phyloP scores from a whole-genome alignment of 208 protist genomes.

The Leishmania mexicana region DNA sequence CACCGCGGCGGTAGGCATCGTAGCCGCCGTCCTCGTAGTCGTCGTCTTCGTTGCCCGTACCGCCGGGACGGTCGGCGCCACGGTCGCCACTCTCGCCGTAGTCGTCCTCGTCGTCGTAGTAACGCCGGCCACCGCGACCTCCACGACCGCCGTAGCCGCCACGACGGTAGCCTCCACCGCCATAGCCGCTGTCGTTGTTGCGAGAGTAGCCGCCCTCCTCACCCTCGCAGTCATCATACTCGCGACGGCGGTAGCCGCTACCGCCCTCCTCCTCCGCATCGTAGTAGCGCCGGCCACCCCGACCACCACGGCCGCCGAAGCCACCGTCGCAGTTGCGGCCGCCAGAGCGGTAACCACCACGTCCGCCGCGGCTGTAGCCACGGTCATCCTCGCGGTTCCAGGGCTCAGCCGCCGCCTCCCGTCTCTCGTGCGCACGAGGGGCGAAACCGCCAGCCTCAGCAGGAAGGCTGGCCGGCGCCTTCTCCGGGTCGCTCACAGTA shows the following conservation, averaged over 20 bases:
- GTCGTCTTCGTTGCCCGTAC: constrained; percentile 11
- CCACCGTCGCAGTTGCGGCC: constrained; percentile 19
- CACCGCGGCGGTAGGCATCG: constrained; percentile 8
- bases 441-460: neutral
- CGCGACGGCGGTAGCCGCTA: constrained; percentile 12
- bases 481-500: neutral
- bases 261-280: constrained; percentile 20
- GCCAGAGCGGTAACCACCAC: constrained; percentile 19
- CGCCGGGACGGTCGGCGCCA: constrained; percentile 9
- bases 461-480: neutral
- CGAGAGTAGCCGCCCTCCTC: constrained; percentile 24
- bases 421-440: constrained; percentile 1
- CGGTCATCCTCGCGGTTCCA: constrained; percentile 31
- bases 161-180: constrained; percentile 32
- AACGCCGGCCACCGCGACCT: constrained; percentile 20
- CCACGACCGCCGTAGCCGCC: constrained; percentile 30
- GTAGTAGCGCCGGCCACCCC: constrained; percentile 31
- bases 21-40: constrained; percentile 3
- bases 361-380: constrained; percentile 22
- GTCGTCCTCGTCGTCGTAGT: constrained; percentile 26
- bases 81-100: constrained; percentile 13
- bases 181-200: constrained; percentile 24
- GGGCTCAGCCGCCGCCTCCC: constrained; percentile 16
- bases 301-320: constrained; percentile 19
- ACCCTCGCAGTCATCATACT: constrained; percentile 11